Percentiles rank a stretch among this genome's conserved stretches.
Evolutionary conservation across 306 rosid species (phyloP).

Genomic region (Citrullus mucosospermus): DNA sequence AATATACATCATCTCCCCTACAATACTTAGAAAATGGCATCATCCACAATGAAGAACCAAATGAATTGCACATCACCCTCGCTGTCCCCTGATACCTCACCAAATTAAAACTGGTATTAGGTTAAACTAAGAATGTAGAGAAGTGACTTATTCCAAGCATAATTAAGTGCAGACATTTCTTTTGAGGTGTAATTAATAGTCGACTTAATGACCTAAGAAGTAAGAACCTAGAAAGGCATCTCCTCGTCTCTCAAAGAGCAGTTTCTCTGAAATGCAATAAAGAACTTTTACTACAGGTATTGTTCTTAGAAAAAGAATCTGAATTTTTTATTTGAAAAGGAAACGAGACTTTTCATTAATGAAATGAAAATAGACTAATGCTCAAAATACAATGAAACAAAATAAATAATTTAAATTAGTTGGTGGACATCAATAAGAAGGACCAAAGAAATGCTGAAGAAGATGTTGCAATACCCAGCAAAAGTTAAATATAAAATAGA

Average conservation of each 20-base stretch:
- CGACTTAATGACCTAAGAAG: neutral
- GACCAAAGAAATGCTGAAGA: neutral
- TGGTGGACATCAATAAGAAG: neutral
- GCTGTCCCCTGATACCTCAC: conserved; percentile 90
- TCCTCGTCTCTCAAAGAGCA: neutral
- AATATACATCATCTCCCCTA: conserved; percentile 48
- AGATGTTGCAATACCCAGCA: neutral
- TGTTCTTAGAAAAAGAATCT: neutral
- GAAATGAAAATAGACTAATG: too few relatives aligned
- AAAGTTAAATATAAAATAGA: neutral
- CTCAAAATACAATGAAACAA: too few relatives aligned
- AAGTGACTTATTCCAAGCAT: neutral
- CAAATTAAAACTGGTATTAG: conserved; percentile 9
- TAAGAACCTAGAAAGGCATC: neutral
- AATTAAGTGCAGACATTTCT: neutral
- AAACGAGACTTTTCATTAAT: too few relatives aligned
- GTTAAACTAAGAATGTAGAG: conserved; percentile 1
- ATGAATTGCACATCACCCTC: conserved; percentile 80
- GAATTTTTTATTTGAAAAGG: neutral
- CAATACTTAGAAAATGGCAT: conserved; percentile 91
- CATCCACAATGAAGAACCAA: conserved; percentile 92
- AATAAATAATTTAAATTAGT: neutral
- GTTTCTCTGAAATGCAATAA: neutral
- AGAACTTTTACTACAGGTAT: too few relatives aligned
- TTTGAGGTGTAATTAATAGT: neutral